Percentiles rank a stretch among this genome's conserved stretches.
Conservation (phyloP, 1,139 yeast genomes). For the Pichia inconspicua region DNA sequence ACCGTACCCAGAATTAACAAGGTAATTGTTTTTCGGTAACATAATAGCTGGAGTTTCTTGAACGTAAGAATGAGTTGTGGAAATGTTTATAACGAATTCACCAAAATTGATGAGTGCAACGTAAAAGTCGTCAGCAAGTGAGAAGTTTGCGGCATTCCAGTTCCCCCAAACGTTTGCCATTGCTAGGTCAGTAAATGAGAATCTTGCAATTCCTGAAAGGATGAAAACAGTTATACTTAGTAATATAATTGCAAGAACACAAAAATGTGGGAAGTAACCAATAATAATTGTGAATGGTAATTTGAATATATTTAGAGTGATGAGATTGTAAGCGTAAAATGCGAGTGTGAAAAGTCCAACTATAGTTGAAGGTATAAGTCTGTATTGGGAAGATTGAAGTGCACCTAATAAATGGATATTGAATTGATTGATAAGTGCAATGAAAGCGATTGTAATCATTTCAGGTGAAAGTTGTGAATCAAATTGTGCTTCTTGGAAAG, state of each 20-base stretch:
- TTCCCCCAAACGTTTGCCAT: conserved; percentile 42
- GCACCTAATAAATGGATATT: conserved; percentile 53
- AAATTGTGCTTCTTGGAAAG: conserved; percentile 54
- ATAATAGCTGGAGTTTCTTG: conserved; percentile 48
- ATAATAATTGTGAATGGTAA: conserved; percentile 51
- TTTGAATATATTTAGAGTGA: conserved; percentile 33
- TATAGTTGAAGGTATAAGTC: conserved; percentile 55
- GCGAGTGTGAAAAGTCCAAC: conserved; percentile 46
- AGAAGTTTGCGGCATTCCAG: conserved; percentile 31
- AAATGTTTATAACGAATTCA: conserved; percentile 54
- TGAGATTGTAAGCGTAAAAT: conserved; percentile 20
- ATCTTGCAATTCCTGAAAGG: conserved; percentile 54
- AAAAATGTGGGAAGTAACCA: conserved; percentile 56
- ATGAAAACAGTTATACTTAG: conserved; percentile 45
- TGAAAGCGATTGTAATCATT: conserved; percentile 42
- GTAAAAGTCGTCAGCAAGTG: conserved; percentile 56
- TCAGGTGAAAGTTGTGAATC: conserved; percentile 41
- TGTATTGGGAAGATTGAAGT: conserved; percentile 41
- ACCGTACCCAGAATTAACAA: conserved; percentile 34
- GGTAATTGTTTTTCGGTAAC: conserved; percentile 49
- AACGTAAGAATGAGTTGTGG: conserved; percentile 58
- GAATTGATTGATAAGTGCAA: conserved; percentile 48
- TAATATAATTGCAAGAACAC: conserved; percentile 41
- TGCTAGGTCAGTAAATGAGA: conserved; percentile 41
- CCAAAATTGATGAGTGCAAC: conserved; percentile 55